Evolutionary conservation across 176 grass and related monocot species (phyloP).

Genomic region (Melocanna baccifera): DNA sequence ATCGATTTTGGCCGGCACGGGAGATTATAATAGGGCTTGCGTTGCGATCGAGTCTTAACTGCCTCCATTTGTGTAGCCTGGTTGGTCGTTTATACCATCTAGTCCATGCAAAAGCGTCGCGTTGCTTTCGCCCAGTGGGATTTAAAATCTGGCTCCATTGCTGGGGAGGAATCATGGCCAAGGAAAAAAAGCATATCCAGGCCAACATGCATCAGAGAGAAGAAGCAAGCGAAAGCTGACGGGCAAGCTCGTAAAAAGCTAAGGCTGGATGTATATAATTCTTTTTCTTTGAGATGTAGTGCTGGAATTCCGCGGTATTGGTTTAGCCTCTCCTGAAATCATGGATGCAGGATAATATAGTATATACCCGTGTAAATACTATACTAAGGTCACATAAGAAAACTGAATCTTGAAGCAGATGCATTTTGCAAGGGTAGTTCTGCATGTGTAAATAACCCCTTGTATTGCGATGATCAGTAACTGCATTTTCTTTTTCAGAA

Average conservation of each 20-base stretch:
- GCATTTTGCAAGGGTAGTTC: neutral
- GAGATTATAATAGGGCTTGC: constrained; percentile 16
- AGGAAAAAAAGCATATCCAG: constrained; percentile 26
- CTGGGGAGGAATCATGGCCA: constrained; percentile 37
- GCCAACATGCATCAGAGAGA: constrained; percentile 43
- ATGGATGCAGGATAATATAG: constrained; percentile 19
- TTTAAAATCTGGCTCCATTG: constrained; percentile 26
- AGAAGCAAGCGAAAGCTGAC: neutral
- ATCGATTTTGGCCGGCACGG: constrained; percentile 14
- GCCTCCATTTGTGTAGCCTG: constrained; percentile 17
- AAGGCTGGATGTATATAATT: neutral
- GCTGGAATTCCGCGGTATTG: constrained; percentile 24
- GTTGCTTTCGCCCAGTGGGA: constrained; percentile 18
- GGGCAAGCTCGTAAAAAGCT: constrained; percentile 36
- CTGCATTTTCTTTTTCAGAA: neutral
- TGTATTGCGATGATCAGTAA: neutral
- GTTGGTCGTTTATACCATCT: constrained; percentile 38
- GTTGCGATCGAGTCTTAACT: constrained; percentile 10
- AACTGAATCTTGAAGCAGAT: neutral
- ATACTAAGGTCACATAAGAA: neutral
- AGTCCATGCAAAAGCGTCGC: neutral
- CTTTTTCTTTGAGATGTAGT: neutral
- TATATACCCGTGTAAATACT: neutral
- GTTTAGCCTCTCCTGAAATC: constrained; percentile 35
- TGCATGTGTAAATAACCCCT: neutral